These are phyloP conservation scores for Leishmania mexicana DNA, from an alignment of 208 protist genomes.

Conservation along the genomic window DNA sequence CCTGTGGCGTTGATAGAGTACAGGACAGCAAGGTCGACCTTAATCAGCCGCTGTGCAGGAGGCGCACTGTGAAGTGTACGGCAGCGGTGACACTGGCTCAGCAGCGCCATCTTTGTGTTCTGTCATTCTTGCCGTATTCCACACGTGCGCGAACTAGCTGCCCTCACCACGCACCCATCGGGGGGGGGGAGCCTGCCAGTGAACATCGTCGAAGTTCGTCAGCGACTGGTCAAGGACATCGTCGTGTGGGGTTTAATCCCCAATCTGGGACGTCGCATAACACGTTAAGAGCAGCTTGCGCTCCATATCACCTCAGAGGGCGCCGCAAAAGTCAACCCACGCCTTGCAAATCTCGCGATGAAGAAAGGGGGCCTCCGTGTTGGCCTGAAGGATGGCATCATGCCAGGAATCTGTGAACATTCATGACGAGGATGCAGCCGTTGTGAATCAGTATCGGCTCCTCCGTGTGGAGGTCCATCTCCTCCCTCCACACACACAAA, in stretches of 20 bases:
- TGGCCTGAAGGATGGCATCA: slow-evolving; percentile 31
- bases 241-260: slow-evolving; percentile 46
- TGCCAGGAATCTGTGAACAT: slow-evolving; percentile 57
- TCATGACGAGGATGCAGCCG: slow-evolving; percentile 68
- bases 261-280: slow-evolving; percentile 70
- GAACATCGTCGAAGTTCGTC: slow-evolving; percentile 28
- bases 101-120: background rate
- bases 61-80: background rate
- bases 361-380: slow-evolving; percentile 42
- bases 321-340: slow-evolving; percentile 72
- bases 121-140: slow-evolving; percentile 13
- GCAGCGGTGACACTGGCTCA: background rate
- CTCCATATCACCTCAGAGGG: slow-evolving; percentile 82
- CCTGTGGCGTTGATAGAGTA: background rate
- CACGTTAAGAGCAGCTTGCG: slow-evolving; percentile 90
- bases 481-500: background rate
- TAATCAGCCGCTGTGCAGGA: background rate
- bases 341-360: slow-evolving; percentile 88
- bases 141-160: slow-evolving; percentile 35
- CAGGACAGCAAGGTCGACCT: background rate
- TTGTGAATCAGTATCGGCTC: slow-evolving; percentile 34
- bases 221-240: slow-evolving; percentile 43
- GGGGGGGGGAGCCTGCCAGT: slow-evolving; percentile 19
- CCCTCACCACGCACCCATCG: slow-evolving; percentile 50
- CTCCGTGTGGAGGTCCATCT: slow-evolving; percentile 1